A percentile compares a stretch with the other conserved stretches of the same genome.
Conservation (phyloP, 345 rosid genomes). For the Laguncularia racemosa region DNA sequence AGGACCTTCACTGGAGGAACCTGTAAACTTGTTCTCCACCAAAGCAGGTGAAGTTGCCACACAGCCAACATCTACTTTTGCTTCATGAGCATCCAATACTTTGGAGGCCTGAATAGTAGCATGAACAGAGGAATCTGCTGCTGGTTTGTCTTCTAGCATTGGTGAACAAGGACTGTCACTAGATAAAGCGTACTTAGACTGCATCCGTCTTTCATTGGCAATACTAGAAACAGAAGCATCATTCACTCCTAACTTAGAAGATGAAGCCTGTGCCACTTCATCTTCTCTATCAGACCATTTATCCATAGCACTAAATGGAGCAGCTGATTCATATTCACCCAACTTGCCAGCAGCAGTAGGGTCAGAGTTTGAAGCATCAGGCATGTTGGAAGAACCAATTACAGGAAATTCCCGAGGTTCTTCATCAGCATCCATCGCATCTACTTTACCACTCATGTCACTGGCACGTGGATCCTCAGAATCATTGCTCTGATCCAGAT, state of each 20-base stretch:
- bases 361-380: conserved; percentile 1
- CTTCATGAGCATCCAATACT: conserved; percentile 1
- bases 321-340: conserved; percentile 6
- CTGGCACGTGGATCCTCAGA: conserved; percentile 12
- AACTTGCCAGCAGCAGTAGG: conserved; percentile 5
- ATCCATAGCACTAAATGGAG: conserved; percentile 2
- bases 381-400: conserved; percentile 2
- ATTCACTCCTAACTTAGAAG: not conserved
- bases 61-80: conserved; percentile 10
- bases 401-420: conserved; percentile 3
- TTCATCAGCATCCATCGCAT: conserved; percentile 20
- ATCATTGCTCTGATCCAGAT: conserved; percentile 15
- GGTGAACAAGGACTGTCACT: too few relatives aligned
- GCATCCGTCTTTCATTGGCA: too few relatives aligned
- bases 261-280: not conserved
- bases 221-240: too few relatives aligned
- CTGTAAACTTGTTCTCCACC: not conserved
- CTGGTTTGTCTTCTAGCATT: conserved; percentile 4
- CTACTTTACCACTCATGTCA: conserved; percentile 19
- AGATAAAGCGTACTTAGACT: too few relatives aligned
- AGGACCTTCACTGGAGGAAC: conserved; percentile 4
- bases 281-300: conserved; percentile 1
- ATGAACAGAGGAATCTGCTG: conserved; percentile 3
- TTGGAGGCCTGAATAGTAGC: not conserved
- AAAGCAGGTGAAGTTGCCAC: conserved; percentile 4